Evolutionary conservation across 805 yeast species (phyloP), one percentile per base, ranked within the genome.

Genomic region (Priceomyces fermenticarens): DNA sequence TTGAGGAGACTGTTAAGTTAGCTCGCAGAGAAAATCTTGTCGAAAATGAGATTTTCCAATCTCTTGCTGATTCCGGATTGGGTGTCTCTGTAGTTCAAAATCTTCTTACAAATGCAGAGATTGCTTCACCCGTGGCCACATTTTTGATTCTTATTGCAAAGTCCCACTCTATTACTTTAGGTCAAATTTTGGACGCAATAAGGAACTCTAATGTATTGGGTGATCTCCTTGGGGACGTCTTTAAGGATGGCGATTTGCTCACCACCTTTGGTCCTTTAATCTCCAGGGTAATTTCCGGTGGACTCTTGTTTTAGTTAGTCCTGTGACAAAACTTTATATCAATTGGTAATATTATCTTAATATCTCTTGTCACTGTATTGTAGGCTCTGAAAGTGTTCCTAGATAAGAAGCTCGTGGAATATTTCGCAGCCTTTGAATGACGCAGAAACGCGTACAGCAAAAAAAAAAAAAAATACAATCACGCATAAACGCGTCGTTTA

Each of bases 41-140:
- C 10, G 36, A 52, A 16, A 47, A 54, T 39, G 53, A 47, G 10
- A 40, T 57, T 16, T 47, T 56, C 36, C 35, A 44, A 13, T 42
- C 63, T 6, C 44, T 58, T 26, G 44, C 41, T 17, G 60, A 57
- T 30, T 58, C 63, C 7, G 64, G 63, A 4, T 46, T 59, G 30
- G 57, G 52, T 12, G 45, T 44, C 26, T 49, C 62, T 10, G 52
- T 59, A 10, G 45, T 51, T 30, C 54, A 54, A 39, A 49, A 53
- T 44, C 47, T 59, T 30, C 41, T 59, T 32, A 58, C 61, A 26
- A 50, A 51, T 12, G 62, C 63, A 7, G 55, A 54, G 15, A 49
- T 59, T 35, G 52, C 62, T 25, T 48, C 41, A n/a, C 64, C 64
- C 10, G 44, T 53, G 23, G 61, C 64, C 11, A 54, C 55, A 38